Percentiles rank a stretch among this genome's conserved stretches.
These are phyloP conservation scores for Lablab purpureus DNA, from an alignment of 306 rosid species.

Conservation along the genomic window DNA sequence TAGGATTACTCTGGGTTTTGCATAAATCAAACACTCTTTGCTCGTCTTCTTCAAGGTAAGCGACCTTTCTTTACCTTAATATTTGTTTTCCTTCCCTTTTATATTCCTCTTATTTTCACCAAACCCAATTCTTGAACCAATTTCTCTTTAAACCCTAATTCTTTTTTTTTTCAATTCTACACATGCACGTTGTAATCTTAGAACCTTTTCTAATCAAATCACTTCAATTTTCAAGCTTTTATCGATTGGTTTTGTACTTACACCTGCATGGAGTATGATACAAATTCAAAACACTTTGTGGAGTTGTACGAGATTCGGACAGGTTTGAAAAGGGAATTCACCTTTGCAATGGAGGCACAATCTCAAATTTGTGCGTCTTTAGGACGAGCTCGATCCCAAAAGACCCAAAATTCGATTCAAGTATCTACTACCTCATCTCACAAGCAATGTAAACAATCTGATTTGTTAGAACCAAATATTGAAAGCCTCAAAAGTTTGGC, in stretches of 20 bases:
- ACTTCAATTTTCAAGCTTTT: neutral
- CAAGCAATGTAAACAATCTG: slow-evolving; percentile 51
- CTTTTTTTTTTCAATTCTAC: no score
- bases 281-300: slow-evolving; percentile 56
- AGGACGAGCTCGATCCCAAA: slow-evolving; percentile 65
- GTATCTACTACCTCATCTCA: neutral
- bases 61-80: neutral
- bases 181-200: neutral
- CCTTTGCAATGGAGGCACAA: slow-evolving; percentile 72
- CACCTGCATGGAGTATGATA: slow-evolving; percentile 64
- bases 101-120: no score
- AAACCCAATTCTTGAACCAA: neutral
- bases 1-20: slow-evolving; percentile 12
- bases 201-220: neutral
- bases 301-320: slow-evolving; percentile 53
- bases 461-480: neutral
- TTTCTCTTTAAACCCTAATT: slow-evolving; percentile 34
- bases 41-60: slow-evolving; percentile 34
- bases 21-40: neutral
- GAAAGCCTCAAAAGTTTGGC: neutral
- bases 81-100: neutral
- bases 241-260: neutral
- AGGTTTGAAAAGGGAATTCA: slow-evolving; percentile 69
- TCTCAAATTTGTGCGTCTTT: slow-evolving; percentile 57
- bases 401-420: slow-evolving; percentile 40